Evolutionary conservation across 306 rosid species (phyloP), one percentile per base, ranked within the genome.

Genomic region (Lotus japonicus): DNA sequence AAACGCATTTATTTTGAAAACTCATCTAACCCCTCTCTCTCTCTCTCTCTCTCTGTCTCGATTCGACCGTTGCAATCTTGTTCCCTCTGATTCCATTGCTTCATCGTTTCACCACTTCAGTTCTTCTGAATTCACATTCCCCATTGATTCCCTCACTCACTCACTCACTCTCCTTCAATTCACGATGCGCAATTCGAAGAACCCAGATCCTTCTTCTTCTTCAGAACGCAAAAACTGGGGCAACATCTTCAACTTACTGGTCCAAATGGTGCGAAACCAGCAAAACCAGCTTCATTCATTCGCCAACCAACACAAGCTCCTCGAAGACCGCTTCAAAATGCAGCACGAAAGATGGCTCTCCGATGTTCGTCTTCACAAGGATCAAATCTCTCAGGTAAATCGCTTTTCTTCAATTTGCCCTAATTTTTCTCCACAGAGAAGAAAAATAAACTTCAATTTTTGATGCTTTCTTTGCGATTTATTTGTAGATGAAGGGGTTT

Each of bases 281-380:
- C 92, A 90, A 50, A 72, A 66, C 9, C 90, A 90, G 87, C 84
- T 94, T 50, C 92, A 77, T 18, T 64, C 84, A 4, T 80, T 88
- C 52, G 80, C 78, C 18, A 68, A 33, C 36, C 87, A 81, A 48
- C 81, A 90, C 13, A 84, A 81, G 49, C 18, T 84, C 67, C 84
- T 88, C 36, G 78, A 83, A 81, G 87, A 88, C 53, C 88, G 83
- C 0, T 38, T 87, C 51, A 41, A 38, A 67, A 58, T 70, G 81
- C 91, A 86, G 71, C 85, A 88, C 33, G 84, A 85, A 6, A 83
- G 81, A 3, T 84, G 92, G 99, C 15, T 5, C 58, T 87, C 78
- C 7, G 89, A 84, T 62, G 58, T 73, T 75, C 83, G 82, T 51
- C 66, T 77, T 13, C 75, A 78, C 51, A 78, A 66, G 53, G 81